These are phyloP conservation scores for Aspergillus bertholletiae DNA, from an alignment of 495 filamentous ascomycete species.

Conservation along the genomic window DNA sequence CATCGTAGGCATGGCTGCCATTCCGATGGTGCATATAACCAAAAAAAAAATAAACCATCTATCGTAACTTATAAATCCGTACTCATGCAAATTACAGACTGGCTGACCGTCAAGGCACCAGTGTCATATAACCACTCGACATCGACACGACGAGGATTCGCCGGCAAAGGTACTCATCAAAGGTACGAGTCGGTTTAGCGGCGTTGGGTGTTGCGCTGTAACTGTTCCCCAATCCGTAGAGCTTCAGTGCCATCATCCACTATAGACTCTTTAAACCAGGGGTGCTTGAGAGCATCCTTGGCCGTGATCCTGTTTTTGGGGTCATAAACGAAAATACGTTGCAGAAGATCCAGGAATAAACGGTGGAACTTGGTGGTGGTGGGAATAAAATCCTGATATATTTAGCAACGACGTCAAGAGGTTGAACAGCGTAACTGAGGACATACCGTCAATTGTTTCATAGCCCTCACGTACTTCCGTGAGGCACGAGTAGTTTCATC, in stretches of 20 bases:
- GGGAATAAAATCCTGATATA: conserved; percentile 80
- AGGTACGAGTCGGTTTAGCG: conserved; percentile 11
- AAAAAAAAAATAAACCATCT: conserved; percentile 29
- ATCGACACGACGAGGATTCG: neutral
- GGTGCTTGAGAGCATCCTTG: conserved; percentile 83
- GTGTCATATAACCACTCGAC: neutral
- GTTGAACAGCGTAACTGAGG: neutral
- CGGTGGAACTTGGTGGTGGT: conserved; percentile 71
- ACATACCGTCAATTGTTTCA: conserved; percentile 83
- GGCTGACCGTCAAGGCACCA: conserved; percentile 5
- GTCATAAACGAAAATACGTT: conserved; percentile 93
- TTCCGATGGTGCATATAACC: conserved; percentile 30
- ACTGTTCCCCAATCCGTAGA: conserved; percentile 56
- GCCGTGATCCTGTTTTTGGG: conserved; percentile 87
- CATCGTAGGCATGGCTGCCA: conserved; percentile 22
- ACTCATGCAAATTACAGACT: conserved; percentile 16
- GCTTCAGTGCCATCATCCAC: conserved; percentile 95
- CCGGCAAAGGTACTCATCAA: neutral
- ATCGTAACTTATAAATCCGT: conserved; percentile 22
- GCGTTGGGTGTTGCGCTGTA: conserved; percentile 26
- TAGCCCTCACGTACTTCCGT: conserved; percentile 87
- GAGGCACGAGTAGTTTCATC: conserved; percentile 83
- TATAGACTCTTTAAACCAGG: conserved; percentile 86
- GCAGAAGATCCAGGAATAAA: conserved; percentile 82
- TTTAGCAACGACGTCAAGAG: conserved; percentile 20